These are phyloP conservation scores for Aspergillus neoniger DNA, from an alignment of 2,329 filamentous ascomycete genomes.

Conservation along the genomic window DNA sequence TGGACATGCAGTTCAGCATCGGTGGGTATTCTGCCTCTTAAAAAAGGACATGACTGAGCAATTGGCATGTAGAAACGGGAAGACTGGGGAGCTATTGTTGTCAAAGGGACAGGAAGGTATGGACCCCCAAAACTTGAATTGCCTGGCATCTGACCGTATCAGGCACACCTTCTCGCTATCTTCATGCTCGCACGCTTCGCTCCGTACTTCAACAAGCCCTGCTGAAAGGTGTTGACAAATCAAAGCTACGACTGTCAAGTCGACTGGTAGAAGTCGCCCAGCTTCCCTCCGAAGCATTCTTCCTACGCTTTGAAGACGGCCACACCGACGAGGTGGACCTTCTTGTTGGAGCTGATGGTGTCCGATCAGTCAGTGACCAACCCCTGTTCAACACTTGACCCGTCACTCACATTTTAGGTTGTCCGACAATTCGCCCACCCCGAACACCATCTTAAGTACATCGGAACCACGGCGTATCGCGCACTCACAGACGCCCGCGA, in stretches of 20 bases:
- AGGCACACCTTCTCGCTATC: constrained; percentile 13
- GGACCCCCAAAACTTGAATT: too few species aligned
- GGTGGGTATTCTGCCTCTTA: neutral
- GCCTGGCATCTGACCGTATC: too few species aligned
- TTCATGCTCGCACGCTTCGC: constrained; percentile 14
- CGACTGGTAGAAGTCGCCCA: constrained; percentile 7
- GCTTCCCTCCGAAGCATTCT: neutral
- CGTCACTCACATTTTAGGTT: neutral
- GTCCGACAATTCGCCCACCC: constrained; percentile 18
- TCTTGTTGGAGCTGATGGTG: constrained; percentile 17
- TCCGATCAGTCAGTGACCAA: constrained; percentile 12
- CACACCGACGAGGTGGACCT: constrained; percentile 12
- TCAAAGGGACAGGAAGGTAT: constrained; percentile 11
- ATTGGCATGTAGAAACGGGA: constrained; percentile 6
- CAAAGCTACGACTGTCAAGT: constrained; percentile 6
- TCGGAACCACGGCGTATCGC: constrained; percentile 16
- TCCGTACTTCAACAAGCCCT: constrained; percentile 16
- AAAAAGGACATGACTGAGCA: neutral
- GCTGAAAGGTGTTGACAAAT: constrained; percentile 2
- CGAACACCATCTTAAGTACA: constrained; percentile 14
- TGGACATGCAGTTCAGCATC: constrained; percentile 16
- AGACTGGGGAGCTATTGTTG: constrained; percentile 13
- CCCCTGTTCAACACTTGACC: neutral
- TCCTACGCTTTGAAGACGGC: constrained; percentile 11
- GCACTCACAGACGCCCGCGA: constrained; percentile 11